Base-by-base conservation (phyloP, 805 yeast genomes). In the Crinitomyces ghanaensis region DNA sequence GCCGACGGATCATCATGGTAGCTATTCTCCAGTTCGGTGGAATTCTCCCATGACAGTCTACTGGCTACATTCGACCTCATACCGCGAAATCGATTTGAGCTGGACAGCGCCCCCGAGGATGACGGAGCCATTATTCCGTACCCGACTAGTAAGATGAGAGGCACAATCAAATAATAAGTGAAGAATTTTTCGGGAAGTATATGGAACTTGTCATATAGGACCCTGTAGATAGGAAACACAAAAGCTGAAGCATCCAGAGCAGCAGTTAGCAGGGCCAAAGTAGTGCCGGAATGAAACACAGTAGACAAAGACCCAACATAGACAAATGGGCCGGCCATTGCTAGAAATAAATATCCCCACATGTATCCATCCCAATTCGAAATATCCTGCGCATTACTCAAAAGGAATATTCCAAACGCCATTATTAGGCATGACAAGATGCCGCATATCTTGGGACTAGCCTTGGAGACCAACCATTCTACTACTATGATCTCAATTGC, bases 231-330 rank as follows among this genome's bases (percentile, higher is more conserved):
- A 45, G 84, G 62, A 50, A 86, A 86, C 30, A 86, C 66, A 0
- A 94, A 95, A n/a, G 93, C 74, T 2, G 94, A 81, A 0, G 94
- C 68, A 55, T 88, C 96, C 51, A 86, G 85, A 0, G 95, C 85
- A n/a, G 96, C 96, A 0, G 95, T 83, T 32, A 86, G 59, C 12
- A 83, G 56, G 0, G 95, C 94, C 43, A 85, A 59, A 14, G 85
- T 65, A 29, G 81, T 66, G 0, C 95, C 95, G 3, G 93, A 78
- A 46, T 71, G 95, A 57, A 85, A 82, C 18, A 81, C 70, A 52
- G 85, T 86, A 5, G 95, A 81, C 52, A 86, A 85, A 40, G 84
- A 74, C 12, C 93, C 77, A 37, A 88, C 85, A 53, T 82, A 86
- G 14, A 80, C 86, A 59, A 86, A 85, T 6, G 97, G 97, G 4